Conservation (phyloP, 164 flowering plant genomes). For the Malania oleifera region DNA sequence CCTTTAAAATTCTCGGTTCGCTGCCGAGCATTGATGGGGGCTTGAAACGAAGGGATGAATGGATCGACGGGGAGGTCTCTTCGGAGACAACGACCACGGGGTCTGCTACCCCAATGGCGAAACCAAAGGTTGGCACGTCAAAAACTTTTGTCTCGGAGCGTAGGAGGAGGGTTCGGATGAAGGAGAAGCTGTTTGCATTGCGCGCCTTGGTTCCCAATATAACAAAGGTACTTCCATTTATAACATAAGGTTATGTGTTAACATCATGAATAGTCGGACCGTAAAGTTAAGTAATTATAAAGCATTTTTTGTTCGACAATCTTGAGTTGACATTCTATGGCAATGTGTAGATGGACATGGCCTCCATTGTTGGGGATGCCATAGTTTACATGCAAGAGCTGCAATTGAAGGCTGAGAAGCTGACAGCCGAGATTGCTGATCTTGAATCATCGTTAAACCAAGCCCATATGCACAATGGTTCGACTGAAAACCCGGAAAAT, state of each 20-base stretch:
- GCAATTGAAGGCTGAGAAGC: slow-evolving; percentile 59
- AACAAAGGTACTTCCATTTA: slow-evolving; percentile 83
- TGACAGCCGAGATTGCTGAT: slow-evolving; percentile 55
- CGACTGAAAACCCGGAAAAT: slow-evolving; percentile 12
- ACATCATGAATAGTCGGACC: too few species aligned
- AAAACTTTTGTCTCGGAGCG: slow-evolving; percentile 69
- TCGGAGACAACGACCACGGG: slow-evolving; percentile 32
- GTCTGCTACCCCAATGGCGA: neutral
- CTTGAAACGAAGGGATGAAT: slow-evolving; percentile 23
- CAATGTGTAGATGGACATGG: slow-evolving; percentile 80
- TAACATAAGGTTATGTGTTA: too few species aligned
- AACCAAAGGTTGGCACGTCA: slow-evolving; percentile 39
- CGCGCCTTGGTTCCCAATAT: slow-evolving; percentile 87
- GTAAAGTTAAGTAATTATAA: too few species aligned
- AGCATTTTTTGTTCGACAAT: too few species aligned
- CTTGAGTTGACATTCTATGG: neutral
- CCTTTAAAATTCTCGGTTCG: slow-evolving; percentile 1
- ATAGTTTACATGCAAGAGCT: slow-evolving; percentile 57
- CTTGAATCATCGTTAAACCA: slow-evolving; percentile 47
- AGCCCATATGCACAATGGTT: slow-evolving; percentile 14
- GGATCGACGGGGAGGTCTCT: slow-evolving; percentile 35
- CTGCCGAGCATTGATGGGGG: slow-evolving; percentile 19
- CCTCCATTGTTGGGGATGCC: slow-evolving; percentile 90
- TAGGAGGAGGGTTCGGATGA: slow-evolving; percentile 71
- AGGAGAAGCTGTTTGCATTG: slow-evolving; percentile 78